Percentiles rank a stretch among this genome's conserved stretches.
Evolutionary conservation across 2,329 filamentous ascomycete species (phyloP).

Genomic region (Fusarium udum): DNA sequence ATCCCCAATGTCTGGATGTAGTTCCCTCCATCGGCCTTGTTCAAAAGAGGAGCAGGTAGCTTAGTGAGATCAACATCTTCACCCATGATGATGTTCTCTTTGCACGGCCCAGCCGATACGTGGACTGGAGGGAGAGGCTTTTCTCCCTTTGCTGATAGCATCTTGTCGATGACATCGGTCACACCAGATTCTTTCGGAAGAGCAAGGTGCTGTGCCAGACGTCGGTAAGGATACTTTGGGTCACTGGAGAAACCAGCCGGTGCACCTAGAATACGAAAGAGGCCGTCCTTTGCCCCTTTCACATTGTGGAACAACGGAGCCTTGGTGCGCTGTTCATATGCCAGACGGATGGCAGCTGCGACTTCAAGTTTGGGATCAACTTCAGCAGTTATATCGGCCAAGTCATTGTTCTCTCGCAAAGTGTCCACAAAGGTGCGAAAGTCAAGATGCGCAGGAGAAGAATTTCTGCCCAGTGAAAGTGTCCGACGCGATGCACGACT

Average conservation of each 20-base stretch:
- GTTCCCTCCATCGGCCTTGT: neutral
- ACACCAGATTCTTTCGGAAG: neutral
- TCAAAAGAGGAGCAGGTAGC: neutral
- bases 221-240: neutral
- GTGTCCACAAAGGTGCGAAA: neutral
- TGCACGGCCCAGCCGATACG: neutral
- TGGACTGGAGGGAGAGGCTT: neutral
- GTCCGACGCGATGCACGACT: neutral
- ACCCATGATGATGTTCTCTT: neutral
- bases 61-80: neutral
- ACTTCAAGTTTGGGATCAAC: neutral
- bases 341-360: neutral
- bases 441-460: neutral
- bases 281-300: neutral
- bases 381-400: neutral
- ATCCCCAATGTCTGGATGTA: neutral
- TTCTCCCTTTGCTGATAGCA: neutral
- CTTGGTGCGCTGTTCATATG: neutral
- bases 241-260: neutral
- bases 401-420: neutral
- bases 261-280: neutral
- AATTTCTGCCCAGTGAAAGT: neutral
- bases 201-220: accelerated
- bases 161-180: neutral
- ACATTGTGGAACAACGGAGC: neutral